Base-by-base conservation (phyloP, 495 filamentous ascomycete genomes). In the Xylaria venustula region DNA sequence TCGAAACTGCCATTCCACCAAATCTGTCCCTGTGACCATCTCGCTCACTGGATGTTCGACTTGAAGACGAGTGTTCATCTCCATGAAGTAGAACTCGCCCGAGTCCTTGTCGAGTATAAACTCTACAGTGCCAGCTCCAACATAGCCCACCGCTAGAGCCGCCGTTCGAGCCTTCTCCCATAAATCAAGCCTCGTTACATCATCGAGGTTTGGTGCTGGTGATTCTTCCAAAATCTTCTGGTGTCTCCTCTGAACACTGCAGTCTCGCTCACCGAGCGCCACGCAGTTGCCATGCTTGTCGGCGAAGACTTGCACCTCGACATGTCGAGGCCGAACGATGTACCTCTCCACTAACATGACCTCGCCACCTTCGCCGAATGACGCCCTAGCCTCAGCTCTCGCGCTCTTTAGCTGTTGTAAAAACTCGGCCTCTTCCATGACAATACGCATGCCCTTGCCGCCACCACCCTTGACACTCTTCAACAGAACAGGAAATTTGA, bases 371-470 rank as follows among this genome's bases (percentile, higher is more conserved):
- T 97, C 92, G 6, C 95, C 93, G 72, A 99, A 99, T 0, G 91
- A 93, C 58, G 91, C 96, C 64, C 82, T 81, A 0, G 93, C 90
- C 74, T 99, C 94, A 11, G 89, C 91, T 65, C 96, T 90, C 11
- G 94, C 95, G 25, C 91, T 95, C 54, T 84, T 81, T 23, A 99
- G 75, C 69, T 96, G 91, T 12, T 85, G 84, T 37, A 87, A 77
- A 66, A 98, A 98, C 61, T 93, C 92, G 1, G 81, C 80, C 30
- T 89, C 85, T 1, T 77, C 85, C 54, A 79, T 71, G 7, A 89
- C 91, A 66, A 98, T 97, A n/a, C 94, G 82, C 94, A 99, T 99
- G n/a, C 94, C 94, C 72, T 99, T 98, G 14, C 94, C 94, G 56
- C 94, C 94, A 36, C 94, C 94, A 1, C 94, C 94, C 71, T 93